Evolutionary conservation across 2,329 filamentous ascomycete genomes (phyloP).

Genomic region (Phoma sp.): DNA sequence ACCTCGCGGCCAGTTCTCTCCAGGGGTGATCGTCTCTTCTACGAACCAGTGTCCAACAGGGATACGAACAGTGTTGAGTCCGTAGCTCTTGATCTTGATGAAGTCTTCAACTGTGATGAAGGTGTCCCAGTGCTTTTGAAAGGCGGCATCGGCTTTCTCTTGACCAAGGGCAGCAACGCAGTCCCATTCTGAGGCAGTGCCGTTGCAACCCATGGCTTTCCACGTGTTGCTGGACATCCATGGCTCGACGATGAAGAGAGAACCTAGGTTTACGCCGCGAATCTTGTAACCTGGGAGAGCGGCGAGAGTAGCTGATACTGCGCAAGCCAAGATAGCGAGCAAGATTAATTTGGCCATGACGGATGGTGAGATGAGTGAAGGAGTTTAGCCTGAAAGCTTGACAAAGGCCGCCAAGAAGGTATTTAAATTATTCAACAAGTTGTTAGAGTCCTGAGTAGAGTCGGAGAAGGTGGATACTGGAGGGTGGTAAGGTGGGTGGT

Average conservation of each 20-base stretch:
- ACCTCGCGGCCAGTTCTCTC: constrained; percentile 61
- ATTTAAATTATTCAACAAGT: not conserved
- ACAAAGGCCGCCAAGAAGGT: not conserved
- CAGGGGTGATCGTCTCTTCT: constrained; percentile 57
- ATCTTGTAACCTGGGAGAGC: constrained; percentile 50
- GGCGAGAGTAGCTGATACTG: not conserved
- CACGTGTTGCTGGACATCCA: constrained; percentile 61
- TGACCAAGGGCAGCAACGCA: constrained; percentile 61
- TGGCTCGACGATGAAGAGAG: constrained; percentile 62
- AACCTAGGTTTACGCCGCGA: constrained; percentile 64
- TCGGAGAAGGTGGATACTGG: not conserved
- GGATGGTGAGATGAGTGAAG: not conserved
- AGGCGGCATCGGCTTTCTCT: constrained; percentile 55
- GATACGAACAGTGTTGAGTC: constrained; percentile 63
- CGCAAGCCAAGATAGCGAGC: not conserved
- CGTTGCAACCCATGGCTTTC: constrained; percentile 57
- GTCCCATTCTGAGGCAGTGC: constrained; percentile 60
- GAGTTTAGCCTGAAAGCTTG: not conserved
- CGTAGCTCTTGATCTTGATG: constrained; percentile 56
- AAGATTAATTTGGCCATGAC: not conserved
- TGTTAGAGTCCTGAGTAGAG: not conserved
- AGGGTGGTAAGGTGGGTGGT: not conserved
- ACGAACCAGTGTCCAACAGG: constrained; percentile 65
- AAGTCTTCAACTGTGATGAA: constrained; percentile 61
- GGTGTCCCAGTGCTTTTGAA: constrained; percentile 59